Base-by-base conservation (phyloP, 2,329 filamentous ascomycete species). In the Stemphylium vesicarium region DNA sequence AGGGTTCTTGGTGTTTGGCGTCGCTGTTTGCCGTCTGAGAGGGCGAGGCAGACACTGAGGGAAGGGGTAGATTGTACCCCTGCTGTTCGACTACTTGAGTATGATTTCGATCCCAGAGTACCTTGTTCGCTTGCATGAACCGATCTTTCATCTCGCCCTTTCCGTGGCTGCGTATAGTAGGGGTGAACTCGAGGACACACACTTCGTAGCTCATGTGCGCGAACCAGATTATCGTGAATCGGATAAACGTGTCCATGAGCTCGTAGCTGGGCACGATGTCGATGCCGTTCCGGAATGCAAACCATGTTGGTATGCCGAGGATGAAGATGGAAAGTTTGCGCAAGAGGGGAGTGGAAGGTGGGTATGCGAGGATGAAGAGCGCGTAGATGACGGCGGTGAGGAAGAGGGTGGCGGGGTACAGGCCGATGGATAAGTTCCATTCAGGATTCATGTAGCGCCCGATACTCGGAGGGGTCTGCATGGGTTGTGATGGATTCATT, bases 151-250 rank as follows among this genome's bases (percentile, higher is more conserved):
- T 15, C 41, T 48, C 18, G 37, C 41, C n/a, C 29, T 44, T 41
- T 3, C 48, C 39, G 5, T n/a, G 20, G 4, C 15, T 20, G 11
- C n/a, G 9, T 8, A 44, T 10, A 2, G 38, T 10, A 1, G 65
- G 62, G 2, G 39, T 12, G 12, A 51, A 59, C 2, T 59, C 37
- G 1, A 62, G 16, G 2, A 66, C 41, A 4, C 53, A 41, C 12
- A 65, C 35, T 5, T 50, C 53, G 33, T 60, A 56, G 42, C 62
- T 64, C 50, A 62, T 55, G 50, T 65, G 53, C 2, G 41, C 57
- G 10, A 54, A 44, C 62, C 62, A 66, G 49, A 68, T 68, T n/a
- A 64, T 59, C 2, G 60, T 24, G 39, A 62, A 53, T 7, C 65
- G 56, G 1, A 51, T 57, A 22, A 62, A 54, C 3, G 62, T 62